Conservation (phyloP, 2,329 filamentous ascomycete genomes). For the Xylaria sp. region DNA sequence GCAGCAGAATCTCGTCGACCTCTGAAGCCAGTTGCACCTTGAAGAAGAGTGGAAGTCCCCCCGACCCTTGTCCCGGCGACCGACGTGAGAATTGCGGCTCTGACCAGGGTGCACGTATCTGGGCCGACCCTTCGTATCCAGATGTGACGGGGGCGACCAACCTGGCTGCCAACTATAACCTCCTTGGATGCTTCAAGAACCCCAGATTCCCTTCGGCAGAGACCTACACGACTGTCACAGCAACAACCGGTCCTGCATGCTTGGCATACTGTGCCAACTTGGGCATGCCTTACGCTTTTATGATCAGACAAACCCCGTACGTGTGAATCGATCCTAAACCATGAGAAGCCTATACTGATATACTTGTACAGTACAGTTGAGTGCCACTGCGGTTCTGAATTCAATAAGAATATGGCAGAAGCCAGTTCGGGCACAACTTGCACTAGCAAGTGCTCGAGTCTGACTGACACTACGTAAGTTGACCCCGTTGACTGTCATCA, state of each 20-base stretch:
- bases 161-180: conserved; percentile 33
- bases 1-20: conserved; percentile 6
- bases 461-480: conserved; percentile 17
- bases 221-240: conserved; percentile 2
- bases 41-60: neutral
- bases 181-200: conserved; percentile 47
- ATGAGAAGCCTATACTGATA: neutral
- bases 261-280: conserved; percentile 37
- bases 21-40: conserved; percentile 22
- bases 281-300: conserved; percentile 33
- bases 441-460: conserved; percentile 13
- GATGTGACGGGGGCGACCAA: conserved; percentile 23
- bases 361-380: conserved; percentile 10
- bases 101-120: conserved; percentile 40
- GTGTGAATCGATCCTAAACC: neutral
- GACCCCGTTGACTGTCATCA: neutral
- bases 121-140: conserved; percentile 46
- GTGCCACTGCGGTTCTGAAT: conserved; percentile 35
- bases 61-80: conserved; percentile 45
- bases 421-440: conserved; percentile 13
- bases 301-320: conserved; percentile 23
- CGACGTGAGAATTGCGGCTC: conserved; percentile 46
- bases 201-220: conserved; percentile 36
- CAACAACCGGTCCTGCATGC: conserved; percentile 12
- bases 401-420: conserved; percentile 14